Conservation (phyloP, 148 eudicot genomes). For the Oxyria digyna region DNA sequence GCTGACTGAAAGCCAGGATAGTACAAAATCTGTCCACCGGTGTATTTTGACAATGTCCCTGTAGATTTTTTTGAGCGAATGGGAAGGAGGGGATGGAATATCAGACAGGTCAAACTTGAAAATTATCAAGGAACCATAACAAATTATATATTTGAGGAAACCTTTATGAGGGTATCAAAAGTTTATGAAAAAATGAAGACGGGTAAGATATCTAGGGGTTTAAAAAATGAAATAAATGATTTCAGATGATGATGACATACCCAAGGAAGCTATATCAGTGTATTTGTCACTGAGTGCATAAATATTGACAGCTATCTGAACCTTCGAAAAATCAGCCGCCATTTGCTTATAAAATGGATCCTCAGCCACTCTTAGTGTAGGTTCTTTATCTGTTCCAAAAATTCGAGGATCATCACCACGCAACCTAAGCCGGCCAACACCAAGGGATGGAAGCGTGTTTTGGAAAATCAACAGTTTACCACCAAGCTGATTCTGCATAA, state of each 20-base stretch:
- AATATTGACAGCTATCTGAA: slow-evolving; percentile 78
- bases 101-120: background rate
- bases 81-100: background rate
- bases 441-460: slow-evolving; percentile 82
- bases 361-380: slow-evolving; percentile 65
- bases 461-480: slow-evolving; percentile 96
- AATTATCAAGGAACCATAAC: background rate
- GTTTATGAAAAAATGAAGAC: background rate
- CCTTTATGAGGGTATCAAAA: background rate
- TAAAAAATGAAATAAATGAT: background rate
- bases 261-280: slow-evolving; percentile 87
- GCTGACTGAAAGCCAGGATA: slow-evolving; percentile 73
- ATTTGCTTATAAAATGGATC: slow-evolving; percentile 98
- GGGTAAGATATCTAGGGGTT: too few relatives aligned
- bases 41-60: slow-evolving; percentile 94
- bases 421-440: slow-evolving; percentile 80
- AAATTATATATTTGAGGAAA: too few relatives aligned
- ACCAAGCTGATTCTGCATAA: slow-evolving; percentile 77
- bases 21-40: slow-evolving; percentile 86
- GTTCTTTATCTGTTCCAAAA: slow-evolving; percentile 96
- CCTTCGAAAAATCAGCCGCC: slow-evolving; percentile 97
- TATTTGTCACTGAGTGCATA: slow-evolving; percentile 98
- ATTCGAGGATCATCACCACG: slow-evolving; percentile 78
- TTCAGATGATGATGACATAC: slow-evolving; percentile 25
- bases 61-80: background rate